A percentile compares a stretch with the other conserved stretches of the same genome.
Conservation (phyloP, 139 green algal species). For the Picochlorum sp. region DNA sequence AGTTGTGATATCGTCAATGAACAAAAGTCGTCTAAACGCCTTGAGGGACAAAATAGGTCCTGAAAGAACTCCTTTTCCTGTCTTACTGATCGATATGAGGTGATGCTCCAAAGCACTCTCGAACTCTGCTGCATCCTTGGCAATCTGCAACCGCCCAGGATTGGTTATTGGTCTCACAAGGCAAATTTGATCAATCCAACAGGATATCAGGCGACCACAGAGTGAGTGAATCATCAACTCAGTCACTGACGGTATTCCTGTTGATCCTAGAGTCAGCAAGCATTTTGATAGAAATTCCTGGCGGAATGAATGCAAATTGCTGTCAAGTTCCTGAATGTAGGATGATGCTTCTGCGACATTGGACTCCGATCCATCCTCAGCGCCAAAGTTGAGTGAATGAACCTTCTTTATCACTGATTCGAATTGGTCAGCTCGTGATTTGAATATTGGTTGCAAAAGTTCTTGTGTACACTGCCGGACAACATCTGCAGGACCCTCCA, state of each 20-base stretch:
- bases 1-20: slow-evolving; percentile 14
- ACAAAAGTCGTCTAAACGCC: slow-evolving; percentile 62
- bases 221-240: slow-evolving; percentile 60
- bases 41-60: slow-evolving; percentile 46
- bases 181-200: slow-evolving; percentile 82
- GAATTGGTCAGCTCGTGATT: slow-evolving; percentile 39
- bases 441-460: slow-evolving; percentile 68
- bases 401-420: slow-evolving; percentile 46
- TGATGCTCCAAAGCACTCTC: slow-evolving; percentile 62
- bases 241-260: slow-evolving; percentile 30
- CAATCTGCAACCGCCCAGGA: slow-evolving; percentile 55
- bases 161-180: slow-evolving; percentile 68
- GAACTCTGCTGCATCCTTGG: slow-evolving; percentile 81
- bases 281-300: slow-evolving; percentile 56
- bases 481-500: slow-evolving; percentile 41
- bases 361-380: background rate
- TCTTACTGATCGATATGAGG: slow-evolving; percentile 49
- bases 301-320: slow-evolving; percentile 41
- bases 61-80: slow-evolving; percentile 46
- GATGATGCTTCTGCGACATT: slow-evolving; percentile 43
- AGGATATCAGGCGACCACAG: slow-evolving; percentile 66
- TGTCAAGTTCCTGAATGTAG: slow-evolving; percentile 55
- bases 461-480: slow-evolving; percentile 35
- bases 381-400: slow-evolving; percentile 38
- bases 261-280: slow-evolving; percentile 14